phyloP scores from a whole-genome alignment of 2,329 filamentous ascomycete species.

The Fonsecaea erecta region DNA sequence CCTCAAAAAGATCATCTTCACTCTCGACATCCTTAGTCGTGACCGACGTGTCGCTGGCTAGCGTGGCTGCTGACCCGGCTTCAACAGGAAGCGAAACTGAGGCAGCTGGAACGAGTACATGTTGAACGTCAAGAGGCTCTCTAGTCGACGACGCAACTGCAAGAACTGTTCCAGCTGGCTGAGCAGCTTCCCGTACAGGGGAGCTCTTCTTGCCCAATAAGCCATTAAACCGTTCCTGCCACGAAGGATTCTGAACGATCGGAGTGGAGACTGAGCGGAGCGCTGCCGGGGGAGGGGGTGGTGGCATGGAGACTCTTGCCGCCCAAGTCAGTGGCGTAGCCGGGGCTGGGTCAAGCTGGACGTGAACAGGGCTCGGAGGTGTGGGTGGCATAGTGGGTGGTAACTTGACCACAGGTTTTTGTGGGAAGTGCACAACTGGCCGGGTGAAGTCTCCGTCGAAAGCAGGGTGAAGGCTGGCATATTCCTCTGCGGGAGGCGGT shows the following conservation, averaged over 20 bases:
- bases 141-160: constrained; percentile 71
- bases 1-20: constrained; percentile 79
- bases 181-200: constrained; percentile 41
- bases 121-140: constrained; percentile 63
- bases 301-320: constrained; percentile 43
- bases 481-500: constrained; percentile 63
- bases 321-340: constrained; percentile 45
- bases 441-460: constrained; percentile 56
- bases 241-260: constrained; percentile 52
- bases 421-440: constrained; percentile 63
- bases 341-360: constrained; percentile 36
- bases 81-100: constrained; percentile 34
- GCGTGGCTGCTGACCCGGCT: neutral
- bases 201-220: constrained; percentile 69
- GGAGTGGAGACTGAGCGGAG: constrained; percentile 47
- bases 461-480: constrained; percentile 60
- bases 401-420: constrained; percentile 77
- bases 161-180: constrained; percentile 32
- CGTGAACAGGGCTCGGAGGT: constrained; percentile 33
- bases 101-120: constrained; percentile 24
- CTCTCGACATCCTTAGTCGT: constrained; percentile 73
- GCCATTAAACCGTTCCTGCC: constrained; percentile 68
- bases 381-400: constrained; percentile 51
- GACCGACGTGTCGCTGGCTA: constrained; percentile 40
- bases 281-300: constrained; percentile 45